Evolutionary conservation across 495 filamentous ascomycete genomes (phyloP), one percentile per base, ranked within the genome.

Genomic region (Aspergillus kassunensis): DNA sequence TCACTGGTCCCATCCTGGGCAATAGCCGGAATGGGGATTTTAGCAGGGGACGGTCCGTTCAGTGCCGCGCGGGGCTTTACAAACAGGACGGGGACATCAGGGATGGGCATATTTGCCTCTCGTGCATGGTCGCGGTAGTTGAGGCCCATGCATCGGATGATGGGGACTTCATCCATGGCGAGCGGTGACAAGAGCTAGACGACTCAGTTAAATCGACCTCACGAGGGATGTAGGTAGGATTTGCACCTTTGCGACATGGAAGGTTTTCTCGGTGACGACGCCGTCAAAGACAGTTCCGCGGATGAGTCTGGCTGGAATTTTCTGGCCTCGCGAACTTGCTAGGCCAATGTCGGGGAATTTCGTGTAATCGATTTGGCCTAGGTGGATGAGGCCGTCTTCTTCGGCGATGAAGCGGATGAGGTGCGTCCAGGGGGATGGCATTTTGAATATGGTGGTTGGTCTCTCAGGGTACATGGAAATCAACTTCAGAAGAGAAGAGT

Each of bases 51-150:
- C 0, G 72, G 74, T 9, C 66, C 74, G 7, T 56, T 61, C 1
- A 81, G 58, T 1, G 73, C 67, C 4, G 68, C 67, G 4, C 70
- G 62, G 0, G 75, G 77, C 55, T 80, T 80, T 24, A 62, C 67
- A 63, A 79, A 77, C 10, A 78, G 54, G 23, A 73, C 58, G 0
- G 76, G 75, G 5, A 58, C 60, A 18, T 67, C 59, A 5, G 75
- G 72, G 2, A 76, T 44, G 4, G 70, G 25, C 30, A 76, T 47
- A 36, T 67, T 69, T 25, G 65, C 67, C 57, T 74, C 73, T 33
- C 62, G 52, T 20, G 64, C 69, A 44, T 76, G 74, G 24, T 75
- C 69, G 25, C 50, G 52, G 47, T 77, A 77, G 51, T 78, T 79
- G 23, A 78, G 53, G 0, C 76, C 73, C 34, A 78, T 30, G 44